Base-by-base conservation (phyloP, 805 yeast genomes). In the Hanseniaspora osmophila region DNA sequence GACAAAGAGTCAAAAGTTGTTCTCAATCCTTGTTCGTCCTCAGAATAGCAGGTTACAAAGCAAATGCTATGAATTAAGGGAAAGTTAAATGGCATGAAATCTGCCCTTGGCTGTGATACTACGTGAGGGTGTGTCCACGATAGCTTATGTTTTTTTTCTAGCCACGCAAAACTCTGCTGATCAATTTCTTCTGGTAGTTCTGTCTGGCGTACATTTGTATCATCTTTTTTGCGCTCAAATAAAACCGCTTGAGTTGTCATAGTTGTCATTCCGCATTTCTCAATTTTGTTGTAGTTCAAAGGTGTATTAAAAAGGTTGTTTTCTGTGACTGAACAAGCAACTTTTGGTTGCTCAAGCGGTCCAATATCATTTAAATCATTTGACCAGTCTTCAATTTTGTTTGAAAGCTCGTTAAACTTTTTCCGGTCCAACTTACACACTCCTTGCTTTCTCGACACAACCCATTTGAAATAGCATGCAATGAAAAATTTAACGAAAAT, bases 31-130 rank as follows among this genome's bases (percentile, higher is more conserved):
- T 71, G 81, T 53, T 77, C 84, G 60, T 86, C 94, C 66, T 92
- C 98, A 1, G 96, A 87, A 59, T 92, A 92, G 58, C 96, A 90
- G 1, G 98, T 92, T 10, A 92, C 94, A 48, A 82, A 67, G 52
- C 80, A 77, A 55, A 84, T 73, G 0, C 78, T 70, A 54, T 83
- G 92, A 13, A 81, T 69, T 53, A 92, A 71, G 13, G 98, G 86
- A 54, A 67, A 85, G 0, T 79, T 82, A 63, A 73, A 85, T 4
- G 98, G 97, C 69, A 84, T 88, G 66, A 77, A 88, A 49, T 75
- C 83, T 15, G 78, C 74, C 1, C 95, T 95, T 0, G 97, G 96
- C 60, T 90, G 97, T 1, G 94, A 84, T 13, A 88, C 83, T 29
- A 77, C 84, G 56, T 83, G 84, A 10, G 87, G 83, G 53, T 79